A percentile compares a stretch with the other conserved stretches of the same genome.
Evolutionary conservation across 768 basidiomycete genomes (phyloP).

Genomic region (Boletus insuetus): DNA sequence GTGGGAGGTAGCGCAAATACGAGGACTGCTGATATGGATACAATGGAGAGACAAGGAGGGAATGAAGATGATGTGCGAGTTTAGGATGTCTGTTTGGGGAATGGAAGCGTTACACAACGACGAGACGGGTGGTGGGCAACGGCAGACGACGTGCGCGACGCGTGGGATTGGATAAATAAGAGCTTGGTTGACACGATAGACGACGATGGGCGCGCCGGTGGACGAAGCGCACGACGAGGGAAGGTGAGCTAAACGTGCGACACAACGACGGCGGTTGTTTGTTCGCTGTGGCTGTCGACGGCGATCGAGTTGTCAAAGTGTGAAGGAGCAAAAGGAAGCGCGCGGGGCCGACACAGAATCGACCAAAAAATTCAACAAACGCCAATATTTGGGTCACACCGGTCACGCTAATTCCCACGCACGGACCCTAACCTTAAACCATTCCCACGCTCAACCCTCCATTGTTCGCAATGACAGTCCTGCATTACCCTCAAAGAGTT

Average conservation of each 20-base stretch:
- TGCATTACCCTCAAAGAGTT: not conserved
- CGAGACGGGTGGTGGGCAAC: slow-evolving; percentile 17
- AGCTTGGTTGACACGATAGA: slow-evolving; percentile 20
- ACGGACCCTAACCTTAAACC: slow-evolving; percentile 43
- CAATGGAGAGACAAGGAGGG: slow-evolving; percentile 34
- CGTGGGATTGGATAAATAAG: slow-evolving; percentile 41
- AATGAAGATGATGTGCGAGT: slow-evolving; percentile 21
- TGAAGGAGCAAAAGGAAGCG: slow-evolving; percentile 44
- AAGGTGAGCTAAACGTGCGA: slow-evolving; percentile 28
- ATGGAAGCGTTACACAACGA: slow-evolving; percentile 28
- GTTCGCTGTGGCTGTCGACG: slow-evolving; percentile 46
- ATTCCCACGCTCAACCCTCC: slow-evolving; percentile 32
- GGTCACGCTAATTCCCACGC: slow-evolving; percentile 38
- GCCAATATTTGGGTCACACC: slow-evolving; percentile 38
- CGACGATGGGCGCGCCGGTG: slow-evolving; percentile 24
- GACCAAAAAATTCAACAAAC: slow-evolving; percentile 40
- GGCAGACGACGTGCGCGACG: slow-evolving; percentile 45
- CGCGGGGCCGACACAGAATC: slow-evolving; percentile 44
- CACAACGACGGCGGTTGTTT: slow-evolving; percentile 40
- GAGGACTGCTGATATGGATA: slow-evolving; percentile 42
- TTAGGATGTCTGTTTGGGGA: slow-evolving; percentile 30
- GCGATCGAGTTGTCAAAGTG: slow-evolving; percentile 46
- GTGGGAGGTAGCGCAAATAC: slow-evolving; percentile 35
- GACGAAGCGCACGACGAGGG: slow-evolving; percentile 19
- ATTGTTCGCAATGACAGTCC: slow-evolving; percentile 14